A percentile compares a stretch with the other conserved stretches of the same genome.
These are phyloP conservation scores for Atalantia buxifolia DNA, from an alignment of 345 rosid species.

Conservation along the genomic window DNA sequence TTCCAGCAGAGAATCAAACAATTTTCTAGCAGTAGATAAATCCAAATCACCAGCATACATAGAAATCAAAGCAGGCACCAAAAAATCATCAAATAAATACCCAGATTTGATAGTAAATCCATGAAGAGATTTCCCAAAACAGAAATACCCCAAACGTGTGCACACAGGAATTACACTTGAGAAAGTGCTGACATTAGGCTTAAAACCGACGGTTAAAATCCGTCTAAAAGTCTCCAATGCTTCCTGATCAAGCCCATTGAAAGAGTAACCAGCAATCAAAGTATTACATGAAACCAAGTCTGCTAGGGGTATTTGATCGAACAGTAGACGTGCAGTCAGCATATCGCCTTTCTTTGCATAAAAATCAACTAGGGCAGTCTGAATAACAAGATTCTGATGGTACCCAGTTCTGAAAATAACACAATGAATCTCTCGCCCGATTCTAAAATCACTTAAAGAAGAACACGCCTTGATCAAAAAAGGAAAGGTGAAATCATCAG, in stretches of 20 bases:
- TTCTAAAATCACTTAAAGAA: constrained; percentile 22
- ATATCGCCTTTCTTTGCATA: constrained; percentile 39
- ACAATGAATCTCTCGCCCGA: constrained; percentile 39
- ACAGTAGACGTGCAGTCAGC: constrained; percentile 26
- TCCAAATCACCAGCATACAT: constrained; percentile 34
- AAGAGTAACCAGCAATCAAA: constrained; percentile 44
- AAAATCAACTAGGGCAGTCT: constrained; percentile 46
- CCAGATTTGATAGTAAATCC: constrained; percentile 37
- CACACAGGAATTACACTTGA: constrained; percentile 44
- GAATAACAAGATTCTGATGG: constrained; percentile 32
- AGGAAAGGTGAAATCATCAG: constrained; percentile 43
- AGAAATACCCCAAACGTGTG: constrained; percentile 25
- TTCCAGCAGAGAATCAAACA: constrained; percentile 31
- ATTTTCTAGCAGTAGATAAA: constrained; percentile 27
- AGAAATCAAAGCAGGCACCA: constrained; percentile 49
- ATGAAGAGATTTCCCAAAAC: constrained; percentile 40
- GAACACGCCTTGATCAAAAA: constrained; percentile 48
- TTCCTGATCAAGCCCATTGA: constrained; percentile 26
- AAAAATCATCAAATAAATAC: constrained; percentile 24
- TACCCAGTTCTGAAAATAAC: constrained; percentile 42
- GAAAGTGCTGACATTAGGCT: constrained; percentile 44
- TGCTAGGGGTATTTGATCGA: constrained; percentile 32
- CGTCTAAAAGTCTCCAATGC: constrained; percentile 33
- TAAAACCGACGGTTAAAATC: constrained; percentile 20
- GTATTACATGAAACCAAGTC: constrained; percentile 59